A percentile compares a stretch with the other conserved stretches of the same genome.
phyloP scores from a whole-genome alignment of 192 early-diverging fungal species.

The Powellomyces hirtus region DNA sequence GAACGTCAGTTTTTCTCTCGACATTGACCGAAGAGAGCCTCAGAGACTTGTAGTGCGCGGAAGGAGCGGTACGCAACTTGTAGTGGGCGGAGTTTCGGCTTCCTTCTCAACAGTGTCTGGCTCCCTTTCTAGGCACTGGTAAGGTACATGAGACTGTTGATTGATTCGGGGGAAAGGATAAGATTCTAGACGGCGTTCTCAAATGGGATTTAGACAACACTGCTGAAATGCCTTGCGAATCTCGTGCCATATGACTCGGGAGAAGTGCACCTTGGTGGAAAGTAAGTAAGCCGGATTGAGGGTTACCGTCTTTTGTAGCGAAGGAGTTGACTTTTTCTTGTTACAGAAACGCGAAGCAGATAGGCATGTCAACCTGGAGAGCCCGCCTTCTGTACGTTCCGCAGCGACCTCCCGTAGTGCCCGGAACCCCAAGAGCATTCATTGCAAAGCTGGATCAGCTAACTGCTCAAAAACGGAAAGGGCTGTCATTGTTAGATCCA shows the following conservation, averaged over 20 bases:
- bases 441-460: slow-evolving; percentile 33
- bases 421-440: slow-evolving; percentile 73
- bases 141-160: no score
- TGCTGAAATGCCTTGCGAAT: slow-evolving; percentile 79
- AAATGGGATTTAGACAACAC: slow-evolving; percentile 82
- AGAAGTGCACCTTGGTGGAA: slow-evolving; percentile 46
- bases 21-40: background rate
- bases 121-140: no score
- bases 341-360: slow-evolving; percentile 14
- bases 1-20: background rate
- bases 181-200: no score
- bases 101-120: no score
- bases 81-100: no score
- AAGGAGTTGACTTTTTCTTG: background rate
- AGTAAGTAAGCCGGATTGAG: slow-evolving; percentile 28
- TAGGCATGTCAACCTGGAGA: slow-evolving; percentile 72
- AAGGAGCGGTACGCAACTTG: background rate
- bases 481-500: background rate
- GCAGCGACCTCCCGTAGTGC: slow-evolving; percentile 68
- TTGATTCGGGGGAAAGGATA: no score
- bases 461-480: slow-evolving; percentile 1
- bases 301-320: background rate
- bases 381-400: slow-evolving; percentile 84
- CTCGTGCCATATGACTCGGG: slow-evolving; percentile 66
- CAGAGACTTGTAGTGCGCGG: background rate